These are phyloP conservation scores for Clarireedia hainanense DNA, from an alignment of 2,329 filamentous ascomycete genomes.

Conservation along the genomic window DNA sequence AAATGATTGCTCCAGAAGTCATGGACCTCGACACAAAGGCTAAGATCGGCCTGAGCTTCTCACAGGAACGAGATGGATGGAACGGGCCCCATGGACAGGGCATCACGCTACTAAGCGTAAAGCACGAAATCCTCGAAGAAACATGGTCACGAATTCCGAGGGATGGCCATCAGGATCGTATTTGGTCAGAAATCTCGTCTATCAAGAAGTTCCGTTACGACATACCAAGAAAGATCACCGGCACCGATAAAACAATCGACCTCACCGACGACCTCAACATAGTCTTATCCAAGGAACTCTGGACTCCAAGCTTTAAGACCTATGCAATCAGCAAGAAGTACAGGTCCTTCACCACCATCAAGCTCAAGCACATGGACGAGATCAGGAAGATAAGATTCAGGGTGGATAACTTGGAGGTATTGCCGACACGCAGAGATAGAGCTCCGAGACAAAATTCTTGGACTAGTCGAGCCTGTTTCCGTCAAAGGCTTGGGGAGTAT, in stretches of 20 bases:
- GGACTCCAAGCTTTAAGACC: neutral
- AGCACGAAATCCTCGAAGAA: neutral
- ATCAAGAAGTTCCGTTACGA: neutral
- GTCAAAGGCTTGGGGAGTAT: neutral
- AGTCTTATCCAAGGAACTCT: neutral
- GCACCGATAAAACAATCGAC: neutral
- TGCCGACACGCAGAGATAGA: neutral
- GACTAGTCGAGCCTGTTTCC: neutral
- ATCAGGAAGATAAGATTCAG: neutral
- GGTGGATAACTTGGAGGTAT: neutral
- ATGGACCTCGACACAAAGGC: neutral
- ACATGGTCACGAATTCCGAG: neutral
- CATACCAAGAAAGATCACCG: neutral
- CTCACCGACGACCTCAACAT: neutral
- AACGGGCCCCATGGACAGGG: neutral
- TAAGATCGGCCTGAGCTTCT: neutral
- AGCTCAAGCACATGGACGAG: neutral
- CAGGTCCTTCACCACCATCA: neutral
- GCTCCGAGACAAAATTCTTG: neutral
- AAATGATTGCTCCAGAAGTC: neutral
- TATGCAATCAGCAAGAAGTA: neutral
- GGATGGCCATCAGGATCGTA: neutral
- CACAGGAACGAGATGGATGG: neutral
- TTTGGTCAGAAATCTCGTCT: neutral
- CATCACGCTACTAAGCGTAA: neutral